Evolutionary conservation across 495 filamentous ascomycete species (phyloP), one percentile per base, ranked within the genome.

Genomic region (Penicillium herquei): DNA sequence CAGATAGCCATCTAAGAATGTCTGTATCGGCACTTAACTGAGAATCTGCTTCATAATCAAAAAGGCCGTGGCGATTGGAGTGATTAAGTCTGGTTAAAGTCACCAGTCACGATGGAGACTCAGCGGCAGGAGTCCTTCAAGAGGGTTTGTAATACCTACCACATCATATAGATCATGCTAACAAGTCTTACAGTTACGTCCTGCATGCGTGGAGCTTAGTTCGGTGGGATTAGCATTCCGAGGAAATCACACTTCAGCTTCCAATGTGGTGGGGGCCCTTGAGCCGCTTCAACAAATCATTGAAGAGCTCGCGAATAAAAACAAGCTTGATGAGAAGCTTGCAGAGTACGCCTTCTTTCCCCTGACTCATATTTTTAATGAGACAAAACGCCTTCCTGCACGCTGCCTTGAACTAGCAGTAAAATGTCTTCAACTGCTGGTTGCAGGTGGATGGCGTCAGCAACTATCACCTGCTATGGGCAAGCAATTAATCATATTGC

Each of bases 291-390:
- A 77, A 40, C 53, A 60, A 12, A 62, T 80, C 16, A 71, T 95
- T 21, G 69, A 78, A 6, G 66, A 73, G 34, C 76, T 88, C 60
- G 73, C 76, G 37, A 64, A 56, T 43, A 72, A 75, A 45, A 74
- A 80, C 34, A 73, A 78, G 0, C 74, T 97, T 10, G 90, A 96
- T 65, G 78, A 84, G 49, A 91, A 90, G 68, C 74, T 97, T 26
- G 94, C 92, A 7, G 91, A 97, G 68, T 99, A 96, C 75, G 82
- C 88, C 59, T 98, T 98, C 78, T 94, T 96, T 61, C 94, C 94
- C 0, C 73, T 99, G 0, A 90, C 89, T 2, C 88, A 95, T 56
- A 84, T 98, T 46, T 87, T 99, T 59, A 86, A 89, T 52, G 80
- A 84, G 48, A 86, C 86, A 48, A 83, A 91, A 57, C 77, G 78